Evolutionary conservation across 441 rosid species (phyloP), one percentile per base, ranked within the genome.

Genomic region (Theobroma grandiflorum): DNA sequence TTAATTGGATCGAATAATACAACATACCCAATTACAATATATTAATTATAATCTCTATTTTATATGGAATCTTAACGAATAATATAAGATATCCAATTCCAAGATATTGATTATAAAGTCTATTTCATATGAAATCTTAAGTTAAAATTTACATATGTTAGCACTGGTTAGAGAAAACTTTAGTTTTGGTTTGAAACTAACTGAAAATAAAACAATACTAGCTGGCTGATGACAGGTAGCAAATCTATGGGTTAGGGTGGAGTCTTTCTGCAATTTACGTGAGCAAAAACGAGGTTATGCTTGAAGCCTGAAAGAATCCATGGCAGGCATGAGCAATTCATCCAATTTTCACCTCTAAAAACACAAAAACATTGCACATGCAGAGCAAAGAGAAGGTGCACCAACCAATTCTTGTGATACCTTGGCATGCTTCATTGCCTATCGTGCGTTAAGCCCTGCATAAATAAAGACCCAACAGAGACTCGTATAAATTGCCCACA

Each of bases 361-460:
- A 52, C 79, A 63, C 58, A 63, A 16, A 4, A 65, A 26, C n/a
- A n/a, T 15, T 67, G 80, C 33, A 66, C 73, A 77, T 45, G 80
- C 55, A 38, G n/a, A 31, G 55, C n/a, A 42, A 3, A 53, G 62
- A 66, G 79, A 77, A 67, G 80, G 66, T 78, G 16, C 18, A n/a
- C 68, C 68, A 78, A 45, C 80, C 80, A 43, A 69, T 57, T 33
- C 80, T 42, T 70, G 75, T 78, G 80, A 78, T 14, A 53, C 74
- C 45, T 53, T 22, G 1, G 2, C 47, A 55, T 16, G 8, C 15
- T 0, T 42, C 4, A 22, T 53, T 55, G 65, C 76, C 47, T 53
- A 55, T 12, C 2, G 45, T 16, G 49, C 47, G 47, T 7, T 0
- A 42, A 14, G 14, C 47, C 14, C 64, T 26, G 50, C 31, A n/a